Conservation (phyloP, 164 flowering plant genomes). For the grape (Vitis vinifera) region DNA sequence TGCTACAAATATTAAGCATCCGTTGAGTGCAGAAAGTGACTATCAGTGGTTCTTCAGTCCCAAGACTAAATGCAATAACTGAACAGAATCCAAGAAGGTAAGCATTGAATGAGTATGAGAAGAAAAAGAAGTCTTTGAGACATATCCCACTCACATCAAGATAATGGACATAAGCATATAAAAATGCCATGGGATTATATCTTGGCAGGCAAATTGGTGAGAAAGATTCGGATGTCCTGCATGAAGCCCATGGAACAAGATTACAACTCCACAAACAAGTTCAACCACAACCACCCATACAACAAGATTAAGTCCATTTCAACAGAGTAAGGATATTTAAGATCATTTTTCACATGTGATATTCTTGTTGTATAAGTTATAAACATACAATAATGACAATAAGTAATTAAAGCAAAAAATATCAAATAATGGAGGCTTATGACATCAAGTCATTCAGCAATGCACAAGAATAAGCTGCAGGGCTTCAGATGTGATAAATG, state of each 20-base stretch:
- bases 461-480: too few relatives aligned
- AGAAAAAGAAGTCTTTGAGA: background rate
- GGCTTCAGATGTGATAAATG: too few relatives aligned
- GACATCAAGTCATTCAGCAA: too few relatives aligned
- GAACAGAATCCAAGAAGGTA: background rate
- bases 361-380: too few relatives aligned
- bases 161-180: slow-evolving; percentile 90
- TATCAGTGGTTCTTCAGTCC: background rate
- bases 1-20: too few relatives aligned
- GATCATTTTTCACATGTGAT: too few relatives aligned
- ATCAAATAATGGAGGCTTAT: too few relatives aligned
- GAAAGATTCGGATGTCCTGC: slow-evolving; percentile 99
- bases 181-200: slow-evolving; percentile 95
- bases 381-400: too few relatives aligned
- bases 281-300: background rate
- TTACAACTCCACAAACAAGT: background rate
- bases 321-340: background rate
- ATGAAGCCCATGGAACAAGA: slow-evolving; percentile 19
- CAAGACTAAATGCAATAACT: background rate
- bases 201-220: slow-evolving; percentile 98
- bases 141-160: slow-evolving; percentile 77
- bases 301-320: background rate
- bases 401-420: too few relatives aligned
- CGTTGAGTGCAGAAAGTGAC: too few relatives aligned
- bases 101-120: background rate